phyloP scores from a whole-genome alignment of 1,284 basidiomycete species.

The Fomitopsis pinicola region DNA sequence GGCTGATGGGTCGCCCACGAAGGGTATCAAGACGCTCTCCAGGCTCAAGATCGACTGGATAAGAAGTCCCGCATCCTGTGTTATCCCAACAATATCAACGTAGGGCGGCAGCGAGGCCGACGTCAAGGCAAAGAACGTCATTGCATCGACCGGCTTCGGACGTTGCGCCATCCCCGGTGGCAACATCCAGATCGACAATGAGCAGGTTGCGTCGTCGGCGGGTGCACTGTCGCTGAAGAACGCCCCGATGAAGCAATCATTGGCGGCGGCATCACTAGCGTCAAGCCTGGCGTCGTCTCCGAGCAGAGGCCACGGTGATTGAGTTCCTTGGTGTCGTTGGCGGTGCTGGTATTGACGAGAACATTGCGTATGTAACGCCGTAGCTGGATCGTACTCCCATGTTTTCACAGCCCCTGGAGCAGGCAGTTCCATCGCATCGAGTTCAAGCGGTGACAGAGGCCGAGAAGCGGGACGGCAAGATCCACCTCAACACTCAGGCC shows the following conservation, averaged over 20 bases:
- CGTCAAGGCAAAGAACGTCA: slow-evolving; percentile 87
- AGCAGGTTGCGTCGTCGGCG: slow-evolving; percentile 94
- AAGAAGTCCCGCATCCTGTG: slow-evolving; percentile 91
- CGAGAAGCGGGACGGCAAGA: slow-evolving; percentile 84
- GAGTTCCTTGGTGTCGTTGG: slow-evolving; percentile 93
- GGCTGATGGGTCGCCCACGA: no score
- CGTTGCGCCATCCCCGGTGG: slow-evolving; percentile 93
- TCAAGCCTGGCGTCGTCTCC: no score
- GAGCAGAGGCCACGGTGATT: slow-evolving; percentile 94
- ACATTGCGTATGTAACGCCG: slow-evolving; percentile 73
- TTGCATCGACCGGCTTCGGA: slow-evolving; percentile 97
- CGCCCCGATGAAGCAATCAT: slow-evolving; percentile 96
- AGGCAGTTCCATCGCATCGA: slow-evolving; percentile 96
- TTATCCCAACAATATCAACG: slow-evolving; percentile 76
- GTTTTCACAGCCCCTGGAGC: slow-evolving; percentile 31
- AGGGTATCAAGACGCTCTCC: slow-evolving; percentile 92
- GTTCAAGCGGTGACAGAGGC: slow-evolving; percentile 90
- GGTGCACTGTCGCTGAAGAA: slow-evolving; percentile 87
- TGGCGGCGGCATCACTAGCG: slow-evolving; percentile 96
- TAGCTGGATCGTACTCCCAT: not conserved
- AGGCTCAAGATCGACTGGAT: slow-evolving; percentile 99
- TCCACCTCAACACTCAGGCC: slow-evolving; percentile 79
- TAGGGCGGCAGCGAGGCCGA: slow-evolving; percentile 89
- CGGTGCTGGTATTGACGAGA: slow-evolving; percentile 93
- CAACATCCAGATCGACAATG: slow-evolving; percentile 90